A percentile compares a stretch with the other conserved stretches of the same genome.
These are phyloP conservation scores for Myxozyma udenii DNA, from an alignment of 805 yeast species.

Conservation along the genomic window DNA sequence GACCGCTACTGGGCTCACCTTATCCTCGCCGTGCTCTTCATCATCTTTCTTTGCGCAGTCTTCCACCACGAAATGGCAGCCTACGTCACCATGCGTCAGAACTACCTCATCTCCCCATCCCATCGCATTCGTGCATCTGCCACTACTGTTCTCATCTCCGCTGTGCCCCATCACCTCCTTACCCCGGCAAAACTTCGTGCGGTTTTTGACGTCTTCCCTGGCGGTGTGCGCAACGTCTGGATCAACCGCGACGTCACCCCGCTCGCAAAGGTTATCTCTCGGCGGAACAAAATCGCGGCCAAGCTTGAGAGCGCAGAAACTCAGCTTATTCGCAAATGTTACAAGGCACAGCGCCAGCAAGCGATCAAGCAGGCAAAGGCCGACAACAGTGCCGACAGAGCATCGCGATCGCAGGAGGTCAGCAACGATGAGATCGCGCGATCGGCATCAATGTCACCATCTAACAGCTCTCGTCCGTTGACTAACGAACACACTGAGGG, in stretches of 20 bases:
- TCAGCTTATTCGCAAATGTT: conserved; percentile 39
- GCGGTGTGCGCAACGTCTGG: conserved; percentile 59
- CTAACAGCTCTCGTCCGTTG: background rate
- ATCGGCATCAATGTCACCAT: background rate
- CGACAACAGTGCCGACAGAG: conserved; percentile 8
- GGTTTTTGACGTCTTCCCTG: conserved; percentile 55
- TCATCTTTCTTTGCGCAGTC: conserved; percentile 55
- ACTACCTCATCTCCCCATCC: conserved; percentile 37
- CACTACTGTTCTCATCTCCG: conserved; percentile 65
- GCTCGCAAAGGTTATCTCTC: conserved; percentile 38
- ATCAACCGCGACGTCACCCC: conserved; percentile 48
- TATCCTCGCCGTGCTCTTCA: conserved; percentile 52
- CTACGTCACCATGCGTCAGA: conserved; percentile 50
- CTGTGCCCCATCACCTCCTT: conserved; percentile 52
- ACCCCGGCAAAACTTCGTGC: conserved; percentile 51
- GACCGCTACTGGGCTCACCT: conserved; percentile 60
- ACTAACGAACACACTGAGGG: background rate
- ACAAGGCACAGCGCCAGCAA: conserved; percentile 23
- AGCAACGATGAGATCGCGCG: background rate
- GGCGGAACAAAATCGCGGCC: conserved; percentile 36
- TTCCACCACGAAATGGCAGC: conserved; percentile 55
- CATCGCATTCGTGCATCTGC: conserved; percentile 34
- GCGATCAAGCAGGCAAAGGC: conserved; percentile 1
- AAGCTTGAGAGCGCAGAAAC: conserved; percentile 45
- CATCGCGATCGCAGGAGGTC: background rate